Conservation (phyloP, 2,329 filamentous ascomycete genomes). For the Leptographium galeiforme region DNA sequence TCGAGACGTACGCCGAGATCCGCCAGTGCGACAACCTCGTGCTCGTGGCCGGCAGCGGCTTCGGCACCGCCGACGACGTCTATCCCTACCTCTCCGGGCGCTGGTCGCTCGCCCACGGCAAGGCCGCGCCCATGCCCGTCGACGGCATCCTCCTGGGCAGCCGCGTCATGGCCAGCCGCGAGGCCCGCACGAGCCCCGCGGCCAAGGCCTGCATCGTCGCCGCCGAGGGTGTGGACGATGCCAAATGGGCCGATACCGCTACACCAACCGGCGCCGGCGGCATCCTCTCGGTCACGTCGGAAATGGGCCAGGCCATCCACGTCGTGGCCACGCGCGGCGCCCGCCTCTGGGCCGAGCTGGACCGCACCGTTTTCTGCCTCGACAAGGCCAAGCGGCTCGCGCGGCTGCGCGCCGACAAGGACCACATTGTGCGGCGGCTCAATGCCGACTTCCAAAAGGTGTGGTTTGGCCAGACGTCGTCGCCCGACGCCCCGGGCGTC, state of each 20-base stretch:
- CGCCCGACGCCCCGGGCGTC: no score
- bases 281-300: slow-evolving; percentile 89
- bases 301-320: slow-evolving; percentile 99
- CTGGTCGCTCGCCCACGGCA: slow-evolving; percentile 79
- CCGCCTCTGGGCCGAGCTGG: slow-evolving; percentile 96
- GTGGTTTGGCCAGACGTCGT: slow-evolving; percentile 91
- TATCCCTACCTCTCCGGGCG: slow-evolving; percentile 83
- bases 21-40: slow-evolving; percentile 78
- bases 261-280: slow-evolving; percentile 61
- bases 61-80: slow-evolving; percentile 78
- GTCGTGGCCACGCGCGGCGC: slow-evolving; percentile 96
- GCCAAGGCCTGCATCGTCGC: slow-evolving; percentile 87
- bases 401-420: slow-evolving; percentile 75
- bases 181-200: slow-evolving; percentile 73
- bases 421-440: slow-evolving; percentile 88
- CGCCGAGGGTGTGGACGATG: slow-evolving; percentile 68
- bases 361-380: slow-evolving; percentile 91
- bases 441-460: slow-evolving; percentile 96
- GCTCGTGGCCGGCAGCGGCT: slow-evolving; percentile 80
- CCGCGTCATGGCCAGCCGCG: slow-evolving; percentile 90
- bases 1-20: slow-evolving; percentile 84
- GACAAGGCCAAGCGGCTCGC: slow-evolving; percentile 88
- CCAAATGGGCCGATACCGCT: slow-evolving; percentile 84
- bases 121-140: slow-evolving; percentile 76
- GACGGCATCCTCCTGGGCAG: slow-evolving; percentile 85